Evolutionary conservation across 106 monocot species (phyloP).

Genomic region (Allium fistulosum): DNA sequence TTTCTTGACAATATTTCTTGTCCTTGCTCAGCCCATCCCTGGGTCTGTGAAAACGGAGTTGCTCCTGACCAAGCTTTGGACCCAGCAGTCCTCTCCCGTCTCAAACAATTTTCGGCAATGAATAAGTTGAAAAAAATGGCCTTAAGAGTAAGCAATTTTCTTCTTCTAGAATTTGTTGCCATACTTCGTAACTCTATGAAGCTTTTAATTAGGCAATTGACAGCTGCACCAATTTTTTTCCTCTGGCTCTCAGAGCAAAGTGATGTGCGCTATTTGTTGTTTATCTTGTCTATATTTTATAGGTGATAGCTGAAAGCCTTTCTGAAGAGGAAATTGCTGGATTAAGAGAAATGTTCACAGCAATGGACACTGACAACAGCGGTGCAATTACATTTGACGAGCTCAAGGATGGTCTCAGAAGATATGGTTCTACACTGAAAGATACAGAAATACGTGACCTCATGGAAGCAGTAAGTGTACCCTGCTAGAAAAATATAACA

Average conservation of each 20-base stretch:
- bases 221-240: too few relatives aligned
- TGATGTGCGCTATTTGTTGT: background rate
- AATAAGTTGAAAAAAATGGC: slow-evolving; percentile 38
- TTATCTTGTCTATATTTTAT: background rate
- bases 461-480: slow-evolving; percentile 27
- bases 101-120: slow-evolving; percentile 35
- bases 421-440: slow-evolving; percentile 25
- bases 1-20: background rate
- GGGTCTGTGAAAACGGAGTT: slow-evolving; percentile 33
- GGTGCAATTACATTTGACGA: slow-evolving; percentile 35
- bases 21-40: slow-evolving; percentile 22
- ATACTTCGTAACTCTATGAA: too few relatives aligned
- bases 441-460: slow-evolving; percentile 29
- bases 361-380: slow-evolving; percentile 27
- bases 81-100: slow-evolving; percentile 27
- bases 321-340: slow-evolving; percentile 35
- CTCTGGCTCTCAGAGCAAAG: too few relatives aligned
- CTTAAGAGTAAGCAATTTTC: slow-evolving; percentile 7
- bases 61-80: slow-evolving; percentile 31
- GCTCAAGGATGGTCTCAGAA: slow-evolving; percentile 21
- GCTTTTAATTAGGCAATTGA: too few relatives aligned
- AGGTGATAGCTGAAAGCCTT: slow-evolving; percentile 33
- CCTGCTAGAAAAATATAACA: too few relatives aligned
- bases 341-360: slow-evolving; percentile 23
- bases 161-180: too few relatives aligned